phyloP scores from a whole-genome alignment of 441 rosid genomes.

The Geranium incanum region DNA sequence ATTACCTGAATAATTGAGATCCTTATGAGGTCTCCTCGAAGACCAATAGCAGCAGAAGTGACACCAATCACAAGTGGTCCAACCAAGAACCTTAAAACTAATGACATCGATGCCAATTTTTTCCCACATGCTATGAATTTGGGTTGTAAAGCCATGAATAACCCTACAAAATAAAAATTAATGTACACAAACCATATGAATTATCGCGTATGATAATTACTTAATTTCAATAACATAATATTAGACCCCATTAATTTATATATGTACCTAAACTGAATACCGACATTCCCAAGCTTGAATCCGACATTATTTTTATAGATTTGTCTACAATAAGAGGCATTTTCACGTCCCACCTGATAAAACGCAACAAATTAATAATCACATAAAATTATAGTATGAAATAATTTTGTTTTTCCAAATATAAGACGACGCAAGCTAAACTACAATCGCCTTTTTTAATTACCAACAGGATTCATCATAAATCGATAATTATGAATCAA shows the following conservation, averaged over 20 bases:
- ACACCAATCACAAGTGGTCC: constrained; percentile 31
- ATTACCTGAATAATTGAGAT: constrained; percentile 16
- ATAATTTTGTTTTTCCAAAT: not conserved
- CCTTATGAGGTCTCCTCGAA: constrained; percentile 17
- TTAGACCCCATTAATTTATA: not conserved
- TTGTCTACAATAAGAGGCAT: constrained; percentile 23
- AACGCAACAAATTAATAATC: not conserved
- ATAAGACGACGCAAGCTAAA: not conserved
- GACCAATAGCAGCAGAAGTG: constrained; percentile 28
- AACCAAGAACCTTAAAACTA: constrained; percentile 21
- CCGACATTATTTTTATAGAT: constrained; percentile 26
- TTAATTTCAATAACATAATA: too few relatives aligned
- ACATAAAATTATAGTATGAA: not conserved
- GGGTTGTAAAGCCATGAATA: constrained; percentile 38
- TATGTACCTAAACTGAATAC: constrained; percentile 31
- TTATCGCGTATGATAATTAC: too few relatives aligned
- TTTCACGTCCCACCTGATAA: constrained; percentile 19
- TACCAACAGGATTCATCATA: not conserved
- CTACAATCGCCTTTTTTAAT: too few relatives aligned
- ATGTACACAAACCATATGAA: not conserved
- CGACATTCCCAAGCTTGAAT: constrained; percentile 30
- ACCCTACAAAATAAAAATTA: constrained; percentile 15
- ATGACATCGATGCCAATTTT: constrained; percentile 17
- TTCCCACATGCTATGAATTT: constrained; percentile 30
- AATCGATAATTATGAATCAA: not conserved